Base-by-base conservation (phyloP, 2,329 filamentous ascomycete genomes). In the Beauveria sp. region DNA sequence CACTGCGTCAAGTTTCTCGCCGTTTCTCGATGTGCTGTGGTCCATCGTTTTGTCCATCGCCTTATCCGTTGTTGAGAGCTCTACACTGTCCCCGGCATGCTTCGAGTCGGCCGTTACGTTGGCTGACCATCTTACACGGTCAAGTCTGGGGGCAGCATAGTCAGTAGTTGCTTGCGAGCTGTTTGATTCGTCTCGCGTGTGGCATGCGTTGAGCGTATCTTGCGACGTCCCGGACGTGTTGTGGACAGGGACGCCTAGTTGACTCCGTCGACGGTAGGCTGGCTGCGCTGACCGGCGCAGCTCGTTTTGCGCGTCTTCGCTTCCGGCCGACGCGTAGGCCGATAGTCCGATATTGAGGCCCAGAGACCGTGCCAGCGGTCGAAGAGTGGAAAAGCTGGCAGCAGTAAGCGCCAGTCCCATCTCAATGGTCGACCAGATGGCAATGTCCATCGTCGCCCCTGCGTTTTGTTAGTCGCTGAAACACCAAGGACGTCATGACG, bases 371-470 rank as follows among this genome's bases (percentile, higher is more conserved):
- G 56, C 61, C 5, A 81, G 68, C 0, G 78, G 78, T 0, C 76
- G 73, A 0, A 80, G 67, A 0, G 77, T 78, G 2, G 77, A 74
- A 2, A 76, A 70, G 20, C 74, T 74, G 28, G 74, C 75, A 1
- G 78, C 79, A 1, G 74, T 74, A 63, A 80, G 77, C 57, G 76
- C 76, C 1, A 81, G 67, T 3, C 74, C 75, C 40, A 77, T 70
- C 49, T 80, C 79, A 12, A 76, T 67, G 0, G 74, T 76, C 1
- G 78, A 79, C 76, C 76, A 79, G 65, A 79, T 76, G 34, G 76
- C 76, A 49, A 78, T 72, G 56, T 74, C 71, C 24, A 70, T 60
- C 0, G 75, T 77, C n/a, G 71, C 71, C 65, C 65, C 72, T 73
- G 51, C 1, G 1, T 5, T 3, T 20, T 6, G 12, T 51, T 8